Evolutionary conservation across 208 protist species (phyloP), one percentile per base, ranked within the genome.

Genomic region (Novymonas esmeraldas): DNA sequence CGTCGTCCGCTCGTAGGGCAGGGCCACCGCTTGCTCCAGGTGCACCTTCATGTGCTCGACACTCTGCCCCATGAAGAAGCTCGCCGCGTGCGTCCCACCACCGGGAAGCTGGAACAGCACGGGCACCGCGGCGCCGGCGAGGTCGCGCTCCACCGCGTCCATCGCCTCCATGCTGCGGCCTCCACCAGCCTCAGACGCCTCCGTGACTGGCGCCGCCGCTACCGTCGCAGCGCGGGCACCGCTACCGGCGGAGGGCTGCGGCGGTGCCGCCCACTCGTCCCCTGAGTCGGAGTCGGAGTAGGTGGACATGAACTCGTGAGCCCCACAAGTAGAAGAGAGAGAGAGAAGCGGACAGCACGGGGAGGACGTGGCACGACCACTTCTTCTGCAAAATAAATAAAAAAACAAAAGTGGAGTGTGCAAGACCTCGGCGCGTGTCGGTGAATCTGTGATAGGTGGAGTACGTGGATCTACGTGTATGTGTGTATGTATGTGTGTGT

Each of bases 61-160:
- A 28, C 77, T 94, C 65, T 96, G 86, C 11, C 90, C 87, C 84
- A 92, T 93, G 65, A 81, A 89, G 57, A 89, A 90, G 16, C 45
- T 64, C 13, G 71, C 60, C 54, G 61, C 45, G 45, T 83, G 34
- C 29, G 26, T 76, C 26, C 50, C 36, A 13, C 76, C 81, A 42
- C 63, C 45, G 3, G 85, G 89, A 14, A 94, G 60, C 50, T 65
- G 31, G 64, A 92, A 92, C 22, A 71, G 54, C 20, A 87, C 72
- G 24, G 60, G 22, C 5, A 89, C 79, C 22, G 63, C 18, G 3
- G 76, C 86, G 6, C 89, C 89, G 0, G 83, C 82, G 6, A 93
- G 59, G 48, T 92, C 89, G 11, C 78, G 78, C 79, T 95, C 89
- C 11, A 81, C 80, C 26, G 71, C 86, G 56, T 78, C 73, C 57